Evolutionary conservation across 2,329 filamentous ascomycete genomes (phyloP), one percentile per base, ranked within the genome.

Genomic region (Beauveria pseudobassiana): DNA sequence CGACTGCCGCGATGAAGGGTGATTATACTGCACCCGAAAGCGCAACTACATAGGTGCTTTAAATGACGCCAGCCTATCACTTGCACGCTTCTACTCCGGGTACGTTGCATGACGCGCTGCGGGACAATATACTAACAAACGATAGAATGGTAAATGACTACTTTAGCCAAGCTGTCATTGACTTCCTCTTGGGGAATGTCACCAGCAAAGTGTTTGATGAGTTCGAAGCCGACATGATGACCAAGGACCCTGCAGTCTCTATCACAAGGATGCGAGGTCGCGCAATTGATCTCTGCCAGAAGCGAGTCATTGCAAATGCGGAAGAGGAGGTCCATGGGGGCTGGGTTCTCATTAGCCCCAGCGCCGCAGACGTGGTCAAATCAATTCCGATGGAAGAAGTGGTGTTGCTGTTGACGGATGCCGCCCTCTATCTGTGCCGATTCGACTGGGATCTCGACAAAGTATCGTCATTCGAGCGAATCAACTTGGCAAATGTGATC

Each of bases 381-480:
- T 83, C 88, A 3, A 79, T 87, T 43, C 89, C 91, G 0, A 90
- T 98, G 66, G 91, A 96, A 68, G 93, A 99, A 70, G 88, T 89
- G 0, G 89, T 99, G 1, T 80, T 99, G 1, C 80, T 99, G 0
- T 78, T 99, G 38, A 98, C 95, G 0, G 88, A 96, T 65, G 81
- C 82, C 0, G 93, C 92, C 0, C 73, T 98, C 3, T 98, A 98
- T 71, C 86, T 91, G 64, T 97, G 93, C 72, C 86, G 90, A 16
- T 93, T 98, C 68, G 92, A 98, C 74, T 98, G 93, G 92, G 89
- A 90, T 65, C 87, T 92, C 8, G 95, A 98, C 76, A 98, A 98
- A 72, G 90, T 99, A 1, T 88, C 89, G 14, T 92, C 89, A 0
- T 98, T 97, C 72, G 93, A 98, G 75, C 83, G 93, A 8, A 86